Base-by-base conservation (phyloP, 1,139 yeast species). In the Diutina scorzettiae region DNA sequence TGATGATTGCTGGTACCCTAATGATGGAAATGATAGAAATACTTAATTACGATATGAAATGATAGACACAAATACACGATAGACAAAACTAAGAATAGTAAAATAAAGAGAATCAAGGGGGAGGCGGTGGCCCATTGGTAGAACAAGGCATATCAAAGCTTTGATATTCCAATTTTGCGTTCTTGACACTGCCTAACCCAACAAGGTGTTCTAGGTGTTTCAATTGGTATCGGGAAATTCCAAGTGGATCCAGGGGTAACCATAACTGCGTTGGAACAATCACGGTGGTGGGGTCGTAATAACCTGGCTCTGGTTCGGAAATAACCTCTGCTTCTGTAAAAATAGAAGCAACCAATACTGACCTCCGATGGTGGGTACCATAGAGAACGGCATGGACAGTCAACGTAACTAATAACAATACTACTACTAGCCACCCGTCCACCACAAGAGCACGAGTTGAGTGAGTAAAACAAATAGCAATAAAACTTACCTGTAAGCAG, bases 401-500 rank as follows among this genome's bases (percentile, higher is more conserved):
- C 2, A 65, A 54, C 2, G 71, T 64, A 7, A 50, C 47, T 28
- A 65, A 42, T 37, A 78, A 55, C 1, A 71, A 54, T 2, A 69
- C 37, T 9, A 68, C 50, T 73, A 77, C 77, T 5, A 69, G 47
- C 43, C 66, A 58, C 0, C 78, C 56, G 53, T 4, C 49, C 46
- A 4, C 62, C 45, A 3, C 46, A 45, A 3, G 69, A 62, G 1
- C 71, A 69, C 8, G 49, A 51, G 1, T 63, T 59, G 23, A 49
- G 47, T 0, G 78, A 17, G 81, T 59, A 34, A 81, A 73, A 53
- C 83, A 81, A 16, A 83, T 60, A 0, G 96, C 96, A 36, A 84
- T 68, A 51, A 87, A 59, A 50, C 89, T 82, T 32, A 81, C 65
- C 51, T 87, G 94, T 54, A 84, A 67, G 51, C 86, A 81, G 54